These are phyloP conservation scores for Penicillium bovifimosum DNA, from an alignment of 495 filamentous ascomycete genomes.

Conservation along the genomic window DNA sequence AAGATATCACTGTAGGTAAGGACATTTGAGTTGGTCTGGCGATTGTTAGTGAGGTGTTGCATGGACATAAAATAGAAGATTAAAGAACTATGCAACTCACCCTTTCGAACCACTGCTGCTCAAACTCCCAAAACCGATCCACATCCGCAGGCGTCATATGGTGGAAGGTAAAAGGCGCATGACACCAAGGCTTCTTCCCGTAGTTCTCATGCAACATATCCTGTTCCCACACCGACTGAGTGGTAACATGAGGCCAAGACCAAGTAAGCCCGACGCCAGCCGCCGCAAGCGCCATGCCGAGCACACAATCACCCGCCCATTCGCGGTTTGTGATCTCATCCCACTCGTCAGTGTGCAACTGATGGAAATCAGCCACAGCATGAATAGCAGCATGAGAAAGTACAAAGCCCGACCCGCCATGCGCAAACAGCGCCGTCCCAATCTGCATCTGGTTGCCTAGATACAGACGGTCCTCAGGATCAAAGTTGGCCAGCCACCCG, in stretches of 20 bases:
- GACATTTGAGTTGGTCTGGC: slow-evolving; percentile 10
- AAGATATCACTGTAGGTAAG: slow-evolving; percentile 25
- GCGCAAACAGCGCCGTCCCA: slow-evolving; percentile 47
- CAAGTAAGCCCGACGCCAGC: slow-evolving; percentile 29
- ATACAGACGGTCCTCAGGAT: slow-evolving; percentile 45
- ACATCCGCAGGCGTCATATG: slow-evolving; percentile 42
- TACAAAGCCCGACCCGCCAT: slow-evolving; percentile 62
- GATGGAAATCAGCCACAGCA: slow-evolving; percentile 18
- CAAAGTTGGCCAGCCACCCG: slow-evolving; percentile 48
- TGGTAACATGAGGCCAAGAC: slow-evolving; percentile 35
- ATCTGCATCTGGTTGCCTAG: slow-evolving; percentile 51
- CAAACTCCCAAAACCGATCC: slow-evolving; percentile 33
- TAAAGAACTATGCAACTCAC: too few relatives aligned
- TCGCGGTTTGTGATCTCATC: slow-evolving; percentile 24
- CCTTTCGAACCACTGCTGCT: slow-evolving; percentile 35
- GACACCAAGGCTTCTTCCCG: slow-evolving; percentile 43
- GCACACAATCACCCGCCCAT: slow-evolving; percentile 43
- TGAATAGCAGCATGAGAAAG: slow-evolving; percentile 37
- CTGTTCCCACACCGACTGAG: slow-evolving; percentile 31
- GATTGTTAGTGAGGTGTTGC: neutral
- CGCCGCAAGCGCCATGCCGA: slow-evolving; percentile 39
- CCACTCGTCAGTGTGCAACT: slow-evolving; percentile 17
- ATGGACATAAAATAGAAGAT: too few relatives aligned
- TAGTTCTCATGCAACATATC: slow-evolving; percentile 34
- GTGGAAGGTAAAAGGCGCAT: slow-evolving; percentile 43